These are phyloP conservation scores for Spiraea crenata DNA, from an alignment of 331 rosid genomes.

Conservation along the genomic window DNA sequence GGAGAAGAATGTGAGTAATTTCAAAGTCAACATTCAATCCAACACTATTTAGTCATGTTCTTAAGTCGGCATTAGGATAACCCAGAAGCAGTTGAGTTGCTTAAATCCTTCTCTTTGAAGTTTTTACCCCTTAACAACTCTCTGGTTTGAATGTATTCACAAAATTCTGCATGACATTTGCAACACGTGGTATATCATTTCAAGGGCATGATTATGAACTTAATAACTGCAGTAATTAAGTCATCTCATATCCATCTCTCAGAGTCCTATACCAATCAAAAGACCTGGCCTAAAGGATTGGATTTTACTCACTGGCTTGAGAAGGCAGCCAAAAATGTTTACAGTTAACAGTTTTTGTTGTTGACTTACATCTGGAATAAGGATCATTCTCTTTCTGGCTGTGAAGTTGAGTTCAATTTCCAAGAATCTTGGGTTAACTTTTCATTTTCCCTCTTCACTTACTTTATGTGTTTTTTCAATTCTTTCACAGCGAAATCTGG, in stretches of 20 bases:
- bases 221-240: neutral
- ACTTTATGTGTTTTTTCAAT: neutral
- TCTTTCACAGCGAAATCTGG: slow-evolving; percentile 79
- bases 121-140: neutral
- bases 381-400: neutral
- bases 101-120: neutral
- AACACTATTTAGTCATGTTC: neutral
- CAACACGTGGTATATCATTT: neutral
- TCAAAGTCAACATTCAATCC: neutral
- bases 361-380: neutral
- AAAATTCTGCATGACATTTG: neutral
- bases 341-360: neutral
- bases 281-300: neutral
- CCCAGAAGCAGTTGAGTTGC: neutral
- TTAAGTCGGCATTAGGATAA: neutral
- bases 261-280: neutral
- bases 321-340: neutral
- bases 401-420: neutral
- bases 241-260: neutral
- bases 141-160: neutral
- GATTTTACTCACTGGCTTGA: neutral
- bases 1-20: slow-evolving; percentile 78
- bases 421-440: neutral
- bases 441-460: neutral
- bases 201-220: neutral